Percentiles rank a stretch among this genome's conserved stretches.
Conservation (phyloP, 257 asterid genomes). For the Capsicum pubescens region DNA sequence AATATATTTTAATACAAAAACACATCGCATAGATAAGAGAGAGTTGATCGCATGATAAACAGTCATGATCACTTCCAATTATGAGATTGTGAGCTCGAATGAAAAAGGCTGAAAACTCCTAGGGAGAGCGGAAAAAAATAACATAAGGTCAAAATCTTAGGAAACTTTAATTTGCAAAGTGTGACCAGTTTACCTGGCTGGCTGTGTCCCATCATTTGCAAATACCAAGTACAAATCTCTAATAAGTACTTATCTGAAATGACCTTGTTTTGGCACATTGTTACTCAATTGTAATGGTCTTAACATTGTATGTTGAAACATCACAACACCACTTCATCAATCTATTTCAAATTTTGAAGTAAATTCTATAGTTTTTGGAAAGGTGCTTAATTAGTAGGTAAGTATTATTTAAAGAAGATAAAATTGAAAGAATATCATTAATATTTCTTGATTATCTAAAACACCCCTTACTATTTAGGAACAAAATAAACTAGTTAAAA, state of each 20-base stretch:
- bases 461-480: too few species aligned
- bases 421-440: too few species aligned
- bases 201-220: background rate
- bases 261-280: background rate
- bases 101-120: too few species aligned
- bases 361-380: background rate
- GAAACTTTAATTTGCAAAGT: background rate
- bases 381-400: background rate
- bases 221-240: background rate
- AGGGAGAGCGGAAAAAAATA: too few species aligned
- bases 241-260: background rate
- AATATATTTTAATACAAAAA: too few species aligned
- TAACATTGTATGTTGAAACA: background rate
- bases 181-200: background rate
- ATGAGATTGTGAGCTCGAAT: too few species aligned
- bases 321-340: background rate
- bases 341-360: background rate
- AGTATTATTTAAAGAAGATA: too few species aligned
- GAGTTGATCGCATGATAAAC: too few species aligned
- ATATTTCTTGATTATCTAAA: too few species aligned
- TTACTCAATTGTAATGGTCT: background rate
- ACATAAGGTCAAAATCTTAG: background rate
- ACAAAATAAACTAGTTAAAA: too few species aligned
- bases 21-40: too few species aligned
- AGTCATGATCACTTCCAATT: too few species aligned